Percentiles rank a stretch among this genome's conserved stretches.
Evolutionary conservation across 805 yeast species (phyloP).

Genomic region (Pichia paraexigua): DNA sequence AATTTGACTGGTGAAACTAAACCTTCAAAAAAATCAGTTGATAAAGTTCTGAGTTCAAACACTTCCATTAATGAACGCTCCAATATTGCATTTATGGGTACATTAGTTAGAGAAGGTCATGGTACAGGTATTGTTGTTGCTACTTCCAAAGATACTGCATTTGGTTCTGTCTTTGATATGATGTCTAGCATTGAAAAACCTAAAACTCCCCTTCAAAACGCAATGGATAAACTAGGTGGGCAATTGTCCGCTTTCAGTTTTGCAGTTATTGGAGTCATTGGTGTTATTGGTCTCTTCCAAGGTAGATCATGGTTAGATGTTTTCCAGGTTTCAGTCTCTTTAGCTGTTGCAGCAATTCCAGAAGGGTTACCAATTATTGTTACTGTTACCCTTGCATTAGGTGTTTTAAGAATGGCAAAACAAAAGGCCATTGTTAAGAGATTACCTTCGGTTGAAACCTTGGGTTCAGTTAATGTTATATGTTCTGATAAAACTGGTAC

Average conservation of each 20-base stretch:
- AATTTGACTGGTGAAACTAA: constrained; percentile 92
- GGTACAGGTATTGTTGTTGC: constrained; percentile 92
- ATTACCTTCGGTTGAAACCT: constrained; percentile 89
- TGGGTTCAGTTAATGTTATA: constrained; percentile 89
- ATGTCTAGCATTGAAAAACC: constrained; percentile 94
- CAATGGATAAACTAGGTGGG: constrained; percentile 94
- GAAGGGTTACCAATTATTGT: constrained; percentile 98
- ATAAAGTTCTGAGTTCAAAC: constrained; percentile 29
- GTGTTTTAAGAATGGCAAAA: constrained; percentile 93
- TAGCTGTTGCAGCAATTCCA: constrained; percentile 99
- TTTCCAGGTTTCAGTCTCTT: constrained; percentile 94
- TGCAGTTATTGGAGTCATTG: constrained; percentile 83
- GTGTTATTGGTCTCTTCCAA: constrained; percentile 80
- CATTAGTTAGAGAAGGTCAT: constrained; percentile 91
- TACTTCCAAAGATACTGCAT: constrained; percentile 83
- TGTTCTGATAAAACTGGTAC: constrained; percentile 92
- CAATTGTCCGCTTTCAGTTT: constrained; percentile 82
- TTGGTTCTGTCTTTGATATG: constrained; percentile 93
- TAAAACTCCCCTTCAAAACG: constrained; percentile 89
- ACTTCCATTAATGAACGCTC: constrained; percentile 47
- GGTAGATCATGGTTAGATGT: constrained; percentile 95
- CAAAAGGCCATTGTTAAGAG: constrained; percentile 91
- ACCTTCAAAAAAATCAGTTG: constrained; percentile 65
- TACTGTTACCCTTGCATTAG: constrained; percentile 92
- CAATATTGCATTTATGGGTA: constrained; percentile 93